These are phyloP conservation scores for Leccinum truebloodii DNA, from an alignment of 768 basidiomycete genomes.

Conservation along the genomic window DNA sequence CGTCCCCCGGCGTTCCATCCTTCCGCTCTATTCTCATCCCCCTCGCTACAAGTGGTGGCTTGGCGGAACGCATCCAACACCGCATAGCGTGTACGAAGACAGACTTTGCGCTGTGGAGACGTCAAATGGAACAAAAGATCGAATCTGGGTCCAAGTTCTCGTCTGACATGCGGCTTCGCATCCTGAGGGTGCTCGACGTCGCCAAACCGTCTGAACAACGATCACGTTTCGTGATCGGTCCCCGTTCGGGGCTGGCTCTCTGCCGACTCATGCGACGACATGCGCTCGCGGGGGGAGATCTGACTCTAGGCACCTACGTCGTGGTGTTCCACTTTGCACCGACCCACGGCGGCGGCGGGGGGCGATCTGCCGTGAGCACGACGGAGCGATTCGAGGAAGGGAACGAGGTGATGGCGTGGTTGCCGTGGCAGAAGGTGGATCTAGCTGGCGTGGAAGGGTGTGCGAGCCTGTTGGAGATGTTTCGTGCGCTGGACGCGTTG, in stretches of 20 bases:
- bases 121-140: conserved; percentile 44
- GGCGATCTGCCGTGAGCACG: conserved; percentile 32
- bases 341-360: conserved; percentile 21
- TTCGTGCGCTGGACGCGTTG: conserved; percentile 27
- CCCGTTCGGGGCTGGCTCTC: conserved; percentile 42
- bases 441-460: conserved; percentile 20
- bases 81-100: conserved; percentile 46
- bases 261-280: conserved; percentile 37
- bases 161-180: conserved; percentile 44
- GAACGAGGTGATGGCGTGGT: conserved; percentile 45
- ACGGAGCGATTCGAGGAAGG: conserved; percentile 42
- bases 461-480: conserved; percentile 16
- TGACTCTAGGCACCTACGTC: conserved; percentile 31
- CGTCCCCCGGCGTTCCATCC: conserved; percentile 14
- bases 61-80: conserved; percentile 51
- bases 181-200: conserved; percentile 44
- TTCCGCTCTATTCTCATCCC: neutral
- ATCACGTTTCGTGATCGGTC: conserved; percentile 24
- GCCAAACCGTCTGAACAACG: conserved; percentile 32
- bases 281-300: conserved; percentile 18
- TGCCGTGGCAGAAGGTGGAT: conserved; percentile 49
- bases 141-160: conserved; percentile 31
- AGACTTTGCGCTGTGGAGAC: conserved; percentile 52
- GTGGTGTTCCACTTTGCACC: conserved; percentile 41
- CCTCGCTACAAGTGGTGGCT: conserved; percentile 46